phyloP scores from a whole-genome alignment of 495 filamentous ascomycete species.

The Penicillium coffeae region DNA sequence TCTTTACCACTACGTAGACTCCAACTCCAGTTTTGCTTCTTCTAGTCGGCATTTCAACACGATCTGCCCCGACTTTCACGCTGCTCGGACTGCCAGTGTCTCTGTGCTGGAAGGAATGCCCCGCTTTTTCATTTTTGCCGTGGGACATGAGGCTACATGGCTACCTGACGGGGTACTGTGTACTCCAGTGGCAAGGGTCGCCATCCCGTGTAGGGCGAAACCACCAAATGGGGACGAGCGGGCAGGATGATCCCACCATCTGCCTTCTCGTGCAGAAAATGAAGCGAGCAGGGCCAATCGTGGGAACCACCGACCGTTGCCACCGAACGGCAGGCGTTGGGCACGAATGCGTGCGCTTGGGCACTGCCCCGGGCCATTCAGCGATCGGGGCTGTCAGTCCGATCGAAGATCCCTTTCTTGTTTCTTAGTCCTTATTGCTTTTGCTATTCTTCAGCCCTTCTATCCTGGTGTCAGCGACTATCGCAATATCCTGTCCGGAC shows the following conservation, averaged over 20 bases:
- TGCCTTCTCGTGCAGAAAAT: background rate
- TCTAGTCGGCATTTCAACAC: too few relatives aligned
- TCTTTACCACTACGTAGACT: background rate
- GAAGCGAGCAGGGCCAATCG: conserved; percentile 13
- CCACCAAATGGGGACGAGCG: background rate
- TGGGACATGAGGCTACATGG: background rate
- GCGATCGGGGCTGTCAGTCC: conserved; percentile 17
- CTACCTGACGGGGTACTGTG: background rate
- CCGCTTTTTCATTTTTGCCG: background rate
- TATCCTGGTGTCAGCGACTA: too few relatives aligned
- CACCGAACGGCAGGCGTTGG: conserved; percentile 33
- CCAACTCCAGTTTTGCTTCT: too few relatives aligned
- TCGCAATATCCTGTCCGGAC: too few relatives aligned
- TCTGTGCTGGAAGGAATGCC: background rate
- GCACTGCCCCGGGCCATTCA: conserved; percentile 23
- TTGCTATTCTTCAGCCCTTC: background rate
- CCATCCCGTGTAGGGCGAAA: background rate
- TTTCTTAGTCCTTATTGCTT: background rate
- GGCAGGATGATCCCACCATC: conserved; percentile 1
- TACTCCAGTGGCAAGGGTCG: background rate
- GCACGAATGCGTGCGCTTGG: conserved; percentile 45
- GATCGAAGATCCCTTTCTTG: conserved; percentile 3
- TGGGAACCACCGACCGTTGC: conserved; percentile 15
- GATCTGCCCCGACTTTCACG: background rate
- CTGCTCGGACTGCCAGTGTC: background rate